These are phyloP conservation scores for Aureobasidium sp. DNA, from an alignment of 2,329 filamentous ascomycete genomes.

Conservation along the genomic window DNA sequence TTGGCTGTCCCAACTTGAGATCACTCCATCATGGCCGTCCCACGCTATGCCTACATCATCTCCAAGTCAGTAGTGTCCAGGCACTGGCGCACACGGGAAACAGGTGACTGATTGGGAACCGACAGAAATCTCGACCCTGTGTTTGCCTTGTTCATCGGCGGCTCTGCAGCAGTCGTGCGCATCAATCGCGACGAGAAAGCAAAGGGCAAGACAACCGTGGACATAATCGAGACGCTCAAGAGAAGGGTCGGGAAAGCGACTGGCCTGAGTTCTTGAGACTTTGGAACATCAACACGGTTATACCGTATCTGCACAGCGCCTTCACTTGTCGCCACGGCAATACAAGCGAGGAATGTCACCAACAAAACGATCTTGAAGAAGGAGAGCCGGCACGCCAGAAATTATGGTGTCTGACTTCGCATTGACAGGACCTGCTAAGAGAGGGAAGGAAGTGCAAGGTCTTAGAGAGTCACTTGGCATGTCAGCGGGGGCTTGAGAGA, in stretches of 20 bases:
- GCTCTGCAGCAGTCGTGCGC: slow-evolving; percentile 36
- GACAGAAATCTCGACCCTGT: slow-evolving; percentile 41
- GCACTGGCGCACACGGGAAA: background rate
- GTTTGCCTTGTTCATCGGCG: slow-evolving; percentile 43
- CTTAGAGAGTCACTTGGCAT: too few relatives aligned
- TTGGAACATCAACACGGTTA: background rate
- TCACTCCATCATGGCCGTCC: slow-evolving; percentile 3
- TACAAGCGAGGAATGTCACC: too few relatives aligned
- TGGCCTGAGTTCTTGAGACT: slow-evolving; percentile 13
- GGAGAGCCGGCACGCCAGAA: too few relatives aligned
- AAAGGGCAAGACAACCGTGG: slow-evolving; percentile 33
- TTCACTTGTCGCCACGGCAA: too few relatives aligned
- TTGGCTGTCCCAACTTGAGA: too few relatives aligned
- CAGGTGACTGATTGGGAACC: slow-evolving; percentile 1
- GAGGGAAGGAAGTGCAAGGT: too few relatives aligned
- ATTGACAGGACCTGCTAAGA: too few relatives aligned
- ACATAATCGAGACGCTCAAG: slow-evolving; percentile 36
- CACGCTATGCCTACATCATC: slow-evolving; percentile 35
- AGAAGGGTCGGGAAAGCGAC: slow-evolving; percentile 31
- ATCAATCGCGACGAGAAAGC: slow-evolving; percentile 43
- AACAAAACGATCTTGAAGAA: too few relatives aligned
- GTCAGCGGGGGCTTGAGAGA: too few relatives aligned
- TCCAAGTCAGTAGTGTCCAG: slow-evolving; percentile 33
- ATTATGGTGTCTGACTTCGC: too few relatives aligned
- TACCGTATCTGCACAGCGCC: background rate